phyloP scores from a whole-genome alignment of 768 basidiomycete species.

The Ramaria sp. region DNA sequence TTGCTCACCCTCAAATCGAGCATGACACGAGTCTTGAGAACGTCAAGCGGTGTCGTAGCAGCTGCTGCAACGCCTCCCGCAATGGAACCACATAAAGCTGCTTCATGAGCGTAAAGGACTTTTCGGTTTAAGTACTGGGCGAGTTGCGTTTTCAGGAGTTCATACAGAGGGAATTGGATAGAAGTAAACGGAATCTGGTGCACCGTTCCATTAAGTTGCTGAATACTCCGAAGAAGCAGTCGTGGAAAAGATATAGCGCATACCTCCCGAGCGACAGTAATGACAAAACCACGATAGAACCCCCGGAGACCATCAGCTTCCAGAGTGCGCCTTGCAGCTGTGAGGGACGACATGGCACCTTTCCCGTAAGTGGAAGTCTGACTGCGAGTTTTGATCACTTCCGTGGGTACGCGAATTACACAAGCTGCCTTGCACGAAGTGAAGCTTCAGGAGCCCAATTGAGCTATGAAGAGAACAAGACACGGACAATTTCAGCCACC shows the following conservation, averaged over 20 bases:
- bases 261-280: conserved; percentile 34
- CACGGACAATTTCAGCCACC: conserved; percentile 44
- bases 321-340: conserved; percentile 20
- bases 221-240: neutral
- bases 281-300: conserved; percentile 37
- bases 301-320: conserved; percentile 27
- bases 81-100: conserved; percentile 81
- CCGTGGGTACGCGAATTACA: conserved; percentile 60
- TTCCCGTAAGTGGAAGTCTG: conserved; percentile 73
- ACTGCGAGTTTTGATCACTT: conserved; percentile 88
- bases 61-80: conserved; percentile 88
- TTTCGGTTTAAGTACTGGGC: conserved; percentile 44
- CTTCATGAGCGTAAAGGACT: conserved; percentile 55
- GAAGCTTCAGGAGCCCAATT: conserved; percentile 6
- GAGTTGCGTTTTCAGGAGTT: conserved; percentile 64
- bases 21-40: conserved; percentile 96
- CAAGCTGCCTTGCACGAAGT: conserved; percentile 8
- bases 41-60: conserved; percentile 89
- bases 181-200: conserved; percentile 90
- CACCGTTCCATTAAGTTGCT: no score
- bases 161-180: conserved; percentile 92
- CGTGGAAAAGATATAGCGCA: neutral
- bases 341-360: conserved; percentile 14
- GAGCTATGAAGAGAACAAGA: neutral
- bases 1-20: conserved; percentile 64